A percentile compares a stretch with the other conserved stretches of the same genome.
phyloP scores from a whole-genome alignment of 352 stramenopile species.

The Globisporangium sylvaticum region DNA sequence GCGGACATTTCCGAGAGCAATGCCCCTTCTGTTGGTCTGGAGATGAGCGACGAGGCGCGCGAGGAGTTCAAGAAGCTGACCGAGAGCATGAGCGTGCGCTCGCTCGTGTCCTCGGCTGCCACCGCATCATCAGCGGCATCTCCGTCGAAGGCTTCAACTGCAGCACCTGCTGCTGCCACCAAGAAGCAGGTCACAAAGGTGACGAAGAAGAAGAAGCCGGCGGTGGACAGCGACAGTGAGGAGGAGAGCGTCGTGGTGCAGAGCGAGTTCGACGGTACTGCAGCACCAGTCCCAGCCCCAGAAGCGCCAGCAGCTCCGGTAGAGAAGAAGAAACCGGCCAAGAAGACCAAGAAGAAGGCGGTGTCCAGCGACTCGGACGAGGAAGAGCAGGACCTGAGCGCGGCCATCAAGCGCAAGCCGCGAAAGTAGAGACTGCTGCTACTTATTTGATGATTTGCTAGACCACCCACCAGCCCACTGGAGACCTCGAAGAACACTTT shows the following conservation, averaged over 20 bases:
- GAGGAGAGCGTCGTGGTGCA: constrained; percentile 68
- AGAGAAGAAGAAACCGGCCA: constrained; percentile 21
- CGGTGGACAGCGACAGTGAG: constrained; percentile 53
- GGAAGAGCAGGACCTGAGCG: constrained; percentile 58
- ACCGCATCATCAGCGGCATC: background rate
- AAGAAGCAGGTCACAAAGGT: constrained; percentile 9
- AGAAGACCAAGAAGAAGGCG: constrained; percentile 40
- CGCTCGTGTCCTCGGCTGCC: constrained; percentile 7
- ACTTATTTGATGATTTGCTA: constrained; percentile 8
- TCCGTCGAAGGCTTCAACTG: background rate
- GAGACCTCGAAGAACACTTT: background rate
- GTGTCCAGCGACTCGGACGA: constrained; percentile 43
- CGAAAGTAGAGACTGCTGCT: constrained; percentile 8
- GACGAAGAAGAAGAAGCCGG: constrained; percentile 20
- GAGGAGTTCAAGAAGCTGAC: constrained; percentile 65
- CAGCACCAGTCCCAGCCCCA: background rate
- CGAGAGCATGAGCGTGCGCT: constrained; percentile 26
- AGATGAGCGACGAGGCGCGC: constrained; percentile 34
- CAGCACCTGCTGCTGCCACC: background rate
- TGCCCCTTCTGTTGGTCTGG: constrained; percentile 13
- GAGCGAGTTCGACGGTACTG: constrained; percentile 55
- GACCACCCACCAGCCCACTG: too few relatives aligned
- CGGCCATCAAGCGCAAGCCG: constrained; percentile 72
- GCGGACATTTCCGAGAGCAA: constrained; percentile 26
- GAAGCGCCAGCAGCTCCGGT: constrained; percentile 10